Evolutionary conservation across 192 early-diverging fungal species (phyloP).

Genomic region (Backusella mclennaniae): DNA sequence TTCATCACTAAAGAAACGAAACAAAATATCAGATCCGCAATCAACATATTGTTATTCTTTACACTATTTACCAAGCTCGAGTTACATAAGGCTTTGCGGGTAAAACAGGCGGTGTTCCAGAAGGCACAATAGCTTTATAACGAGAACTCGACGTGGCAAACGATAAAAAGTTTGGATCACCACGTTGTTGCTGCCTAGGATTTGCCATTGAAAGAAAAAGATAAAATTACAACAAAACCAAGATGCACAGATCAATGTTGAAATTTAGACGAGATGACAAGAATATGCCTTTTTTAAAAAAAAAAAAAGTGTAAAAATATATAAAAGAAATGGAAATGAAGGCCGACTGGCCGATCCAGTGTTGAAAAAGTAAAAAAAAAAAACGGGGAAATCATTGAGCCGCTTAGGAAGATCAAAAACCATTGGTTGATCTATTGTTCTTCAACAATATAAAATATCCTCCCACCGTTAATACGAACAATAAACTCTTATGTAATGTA

Average conservation of each 20-base stretch:
- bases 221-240: background rate
- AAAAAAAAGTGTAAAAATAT: background rate
- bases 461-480: background rate
- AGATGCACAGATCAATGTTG: background rate
- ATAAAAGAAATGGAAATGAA: background rate
- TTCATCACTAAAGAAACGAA: constrained; percentile 25
- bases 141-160: background rate
- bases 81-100: background rate
- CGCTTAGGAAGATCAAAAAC: background rate
- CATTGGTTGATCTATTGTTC: background rate
- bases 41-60: background rate
- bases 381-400: background rate
- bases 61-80: background rate
- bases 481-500: background rate
- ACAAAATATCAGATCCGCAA: background rate
- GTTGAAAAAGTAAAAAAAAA: background rate
- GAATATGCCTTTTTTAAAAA: background rate
- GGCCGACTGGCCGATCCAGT: background rate
- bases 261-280: background rate
- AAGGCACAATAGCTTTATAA: constrained; percentile 4
- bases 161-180: background rate
- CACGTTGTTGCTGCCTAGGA: background rate
- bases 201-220: background rate
- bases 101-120: background rate
- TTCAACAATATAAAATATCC: background rate